phyloP scores from a whole-genome alignment of 345 rosid species.

The Conringia planisiliqua region DNA sequence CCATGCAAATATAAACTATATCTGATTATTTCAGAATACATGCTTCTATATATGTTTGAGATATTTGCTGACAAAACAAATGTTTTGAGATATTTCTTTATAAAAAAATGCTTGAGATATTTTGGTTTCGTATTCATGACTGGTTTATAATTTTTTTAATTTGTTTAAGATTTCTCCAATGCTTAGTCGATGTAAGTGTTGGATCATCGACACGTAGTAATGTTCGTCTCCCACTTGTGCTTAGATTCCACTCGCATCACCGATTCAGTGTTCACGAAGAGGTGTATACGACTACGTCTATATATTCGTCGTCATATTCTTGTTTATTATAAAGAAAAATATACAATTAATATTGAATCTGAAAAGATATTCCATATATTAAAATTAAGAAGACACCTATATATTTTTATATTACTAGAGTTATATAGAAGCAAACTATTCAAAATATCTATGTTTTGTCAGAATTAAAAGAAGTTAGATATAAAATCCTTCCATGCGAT shows the following conservation, averaged over 20 bases:
- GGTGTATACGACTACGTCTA: background rate
- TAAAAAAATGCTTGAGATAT: constrained; percentile 14
- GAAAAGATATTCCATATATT: background rate
- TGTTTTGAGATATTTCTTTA: background rate
- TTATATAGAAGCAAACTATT: too few species aligned
- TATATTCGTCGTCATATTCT: background rate
- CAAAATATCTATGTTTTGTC: background rate
- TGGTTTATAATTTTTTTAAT: background rate
- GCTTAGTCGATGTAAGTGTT: constrained; percentile 24
- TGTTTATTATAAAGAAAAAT: background rate
- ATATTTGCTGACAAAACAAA: background rate
- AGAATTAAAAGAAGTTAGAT: background rate
- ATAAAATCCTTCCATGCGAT: background rate
- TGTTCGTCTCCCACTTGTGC: constrained; percentile 26
- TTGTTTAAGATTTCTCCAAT: background rate
- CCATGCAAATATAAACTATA: background rate
- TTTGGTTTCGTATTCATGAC: constrained; percentile 10
- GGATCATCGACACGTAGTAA: constrained; percentile 25
- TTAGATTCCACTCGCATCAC: constrained; percentile 4
- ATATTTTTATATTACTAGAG: too few species aligned
- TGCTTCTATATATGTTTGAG: background rate
- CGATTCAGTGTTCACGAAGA: constrained; percentile 16
- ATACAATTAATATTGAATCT: background rate
- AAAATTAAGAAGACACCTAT: background rate
- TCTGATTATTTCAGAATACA: background rate